phyloP scores from a whole-genome alignment of 768 basidiomycete genomes.

The Pleurotus tuoliensis region DNA sequence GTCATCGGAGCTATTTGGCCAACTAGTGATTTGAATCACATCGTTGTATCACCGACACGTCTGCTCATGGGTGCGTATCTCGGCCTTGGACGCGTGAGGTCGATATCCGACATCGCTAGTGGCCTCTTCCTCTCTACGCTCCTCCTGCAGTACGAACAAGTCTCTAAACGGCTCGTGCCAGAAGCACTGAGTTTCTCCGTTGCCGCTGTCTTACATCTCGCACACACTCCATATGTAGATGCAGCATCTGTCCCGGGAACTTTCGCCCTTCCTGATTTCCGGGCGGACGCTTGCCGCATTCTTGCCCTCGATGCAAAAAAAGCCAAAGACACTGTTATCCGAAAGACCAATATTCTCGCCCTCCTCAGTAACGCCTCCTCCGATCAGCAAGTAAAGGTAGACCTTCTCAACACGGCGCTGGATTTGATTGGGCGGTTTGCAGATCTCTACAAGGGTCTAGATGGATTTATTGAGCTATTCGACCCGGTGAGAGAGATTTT shows the following conservation, averaged over 20 bases:
- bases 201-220: constrained; percentile 67
- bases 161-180: constrained; percentile 85
- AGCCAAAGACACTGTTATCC: constrained; percentile 32
- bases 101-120: constrained; percentile 68
- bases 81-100: constrained; percentile 75
- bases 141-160: constrained; percentile 76
- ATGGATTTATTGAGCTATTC: constrained; percentile 85
- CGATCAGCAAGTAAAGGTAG: constrained; percentile 65
- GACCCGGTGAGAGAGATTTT: constrained; percentile 62
- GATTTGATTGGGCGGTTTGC: constrained; percentile 65
- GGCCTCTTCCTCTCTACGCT: constrained; percentile 89
- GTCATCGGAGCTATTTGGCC: constrained; percentile 85
- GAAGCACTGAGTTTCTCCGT: constrained; percentile 84
- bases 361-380: constrained; percentile 25
- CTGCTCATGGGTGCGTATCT: constrained; percentile 92
- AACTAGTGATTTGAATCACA: constrained; percentile 91
- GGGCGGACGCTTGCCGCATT: constrained; percentile 37
- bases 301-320: constrained; percentile 35
- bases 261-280: constrained; percentile 73
- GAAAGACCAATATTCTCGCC: constrained; percentile 42
- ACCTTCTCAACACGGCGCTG: constrained; percentile 62
- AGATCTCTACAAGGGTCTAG: constrained; percentile 71
- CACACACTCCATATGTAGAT: constrained; percentile 54
- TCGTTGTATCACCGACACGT: constrained; percentile 81
- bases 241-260: constrained; percentile 53